Base-by-base conservation (phyloP, 768 basidiomycete genomes). In the Albatrellus ellisii region DNA sequence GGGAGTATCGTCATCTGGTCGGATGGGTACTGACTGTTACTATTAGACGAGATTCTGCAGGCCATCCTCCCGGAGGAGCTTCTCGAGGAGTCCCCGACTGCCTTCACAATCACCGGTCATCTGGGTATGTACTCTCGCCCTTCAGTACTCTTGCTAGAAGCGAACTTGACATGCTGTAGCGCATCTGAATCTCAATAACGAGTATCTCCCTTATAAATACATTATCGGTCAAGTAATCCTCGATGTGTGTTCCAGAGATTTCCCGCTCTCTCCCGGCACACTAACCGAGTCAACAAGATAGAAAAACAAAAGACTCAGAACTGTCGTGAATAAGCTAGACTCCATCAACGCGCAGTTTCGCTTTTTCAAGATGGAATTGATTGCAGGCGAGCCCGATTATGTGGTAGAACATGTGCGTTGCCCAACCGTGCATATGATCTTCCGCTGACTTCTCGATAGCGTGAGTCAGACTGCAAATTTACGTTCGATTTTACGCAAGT, bases 271-370 rank as follows among this genome's bases (percentile, higher is more conserved):
- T 12, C 8, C 8, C 9, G 28, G 28, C 28, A 29, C 35, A 36
- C 11, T 37, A 11, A 25, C 36, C 36, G 37, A 18, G 21, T 36
- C n/a, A 36, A 14, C 24, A 29, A 9, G 11, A 3, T 49, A 95
- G 91, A 98, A 99, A 86, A 91, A 90, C 56, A 70, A 71, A 17
- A 62, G 62, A 18, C 66, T 94, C 29, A 71, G 70, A 52, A 98
- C 94, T 0, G 90, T 98, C 2, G 91, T 99, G 29, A 97, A 99
- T 65, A 99, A 98, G 60, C 63, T 95, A 26, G 75, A 92, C 50
- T 75, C 61, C 28, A 97, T 97, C 41, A 77, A 90, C 54, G 76
- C 68, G 21, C 68, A 80, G 56, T 99, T 91, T 58, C 78, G 95
- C 15, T 82, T 91, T 49, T 99, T 99, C 59, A 70, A 84, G 52